Base-by-base conservation (phyloP, 2,329 filamentous ascomycete species). In the Trichoderma sp. region DNA sequence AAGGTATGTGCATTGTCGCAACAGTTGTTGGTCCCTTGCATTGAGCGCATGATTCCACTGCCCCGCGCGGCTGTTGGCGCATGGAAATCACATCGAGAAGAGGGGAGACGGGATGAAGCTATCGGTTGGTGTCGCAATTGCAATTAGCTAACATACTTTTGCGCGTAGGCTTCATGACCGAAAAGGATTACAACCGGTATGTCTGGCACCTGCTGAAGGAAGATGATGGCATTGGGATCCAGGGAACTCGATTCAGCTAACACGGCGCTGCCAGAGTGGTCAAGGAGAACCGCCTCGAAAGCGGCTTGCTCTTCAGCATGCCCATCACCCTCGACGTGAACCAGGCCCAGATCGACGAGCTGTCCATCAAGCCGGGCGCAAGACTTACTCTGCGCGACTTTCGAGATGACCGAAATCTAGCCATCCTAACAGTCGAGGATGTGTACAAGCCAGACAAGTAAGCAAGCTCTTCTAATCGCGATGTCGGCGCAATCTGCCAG, bases 371-470 rank as follows among this genome's bases (percentile, higher is more conserved):
- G 88, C 79, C 93, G 30, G 94, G 95, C 70, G 88, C 91, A 72
- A 91, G 94, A 77, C 87, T 98, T 80, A 93, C 94, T 53, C 92
- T 99, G 75, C 93, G 95, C 78, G 96, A 99, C 82, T 94, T 97
- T 85, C 92, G 96, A 81, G 96, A 99, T 83, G 96, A 99, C 86
- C 91, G 93, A 79, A 97, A 97, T 84, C 87, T 99, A 76, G 96
- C 94, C 78, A 99, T 99, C 81, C 86, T 99, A 80, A 98, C 93
- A 61, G 90, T 99, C 72, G 94, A 98, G 73, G 96, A 99, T 83
- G 88, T 99, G 78, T 99, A 99, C 89, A 90, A 88, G 82, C 95
- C 96, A 72, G 91, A 99, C 88, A 98, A 98, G 94, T 95, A 88
- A 81, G 91, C 81, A 88, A 81, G 91, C 81, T n/a, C n/a, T n/a